Percentiles rank a stretch among this genome's conserved stretches.
Evolutionary conservation across 108 stramenopile genomes (phyloP).

Genomic region (Skeletonema costatum): DNA sequence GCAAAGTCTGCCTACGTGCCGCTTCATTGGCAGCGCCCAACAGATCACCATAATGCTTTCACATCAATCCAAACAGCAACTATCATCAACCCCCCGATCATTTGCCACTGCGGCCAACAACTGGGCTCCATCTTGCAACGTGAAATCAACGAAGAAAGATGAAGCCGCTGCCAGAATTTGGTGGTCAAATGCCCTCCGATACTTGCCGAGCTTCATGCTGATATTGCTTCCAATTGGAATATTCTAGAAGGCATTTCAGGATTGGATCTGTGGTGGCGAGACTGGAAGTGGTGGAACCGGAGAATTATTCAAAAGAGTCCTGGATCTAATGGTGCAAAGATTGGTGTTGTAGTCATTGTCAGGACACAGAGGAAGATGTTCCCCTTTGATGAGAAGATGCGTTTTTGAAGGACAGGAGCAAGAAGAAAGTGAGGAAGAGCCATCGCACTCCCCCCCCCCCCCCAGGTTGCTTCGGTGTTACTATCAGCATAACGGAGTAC

Average conservation of each 20-base stretch:
- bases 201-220: conserved; percentile 29
- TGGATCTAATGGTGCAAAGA: conserved; percentile 45
- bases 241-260: conserved; percentile 42
- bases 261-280: conserved; percentile 19
- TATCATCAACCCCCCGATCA: not conserved
- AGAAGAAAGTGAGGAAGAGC: conserved; percentile 60
- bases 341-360: conserved; percentile 81
- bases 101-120: conserved; percentile 2
- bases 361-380: conserved; percentile 65
- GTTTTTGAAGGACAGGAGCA: conserved; percentile 37
- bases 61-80: not conserved
- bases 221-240: conserved; percentile 36
- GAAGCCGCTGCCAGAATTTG: conserved; percentile 20
- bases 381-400: conserved; percentile 36
- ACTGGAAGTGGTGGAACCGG: conserved; percentile 26
- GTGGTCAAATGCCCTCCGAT: conserved; percentile 22
- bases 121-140: conserved; percentile 37
- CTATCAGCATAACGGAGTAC: conserved; percentile 72
- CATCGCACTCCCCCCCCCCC: too few species aligned
- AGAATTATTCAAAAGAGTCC: conserved; percentile 34
- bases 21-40: not conserved
- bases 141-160: conserved; percentile 49
- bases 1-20: not conserved
- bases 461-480: conserved; percentile 76
- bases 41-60: not conserved